Evolutionary conservation across 768 basidiomycete species (phyloP), one percentile per base, ranked within the genome.

Genomic region (Hygrocybe coccinea): DNA sequence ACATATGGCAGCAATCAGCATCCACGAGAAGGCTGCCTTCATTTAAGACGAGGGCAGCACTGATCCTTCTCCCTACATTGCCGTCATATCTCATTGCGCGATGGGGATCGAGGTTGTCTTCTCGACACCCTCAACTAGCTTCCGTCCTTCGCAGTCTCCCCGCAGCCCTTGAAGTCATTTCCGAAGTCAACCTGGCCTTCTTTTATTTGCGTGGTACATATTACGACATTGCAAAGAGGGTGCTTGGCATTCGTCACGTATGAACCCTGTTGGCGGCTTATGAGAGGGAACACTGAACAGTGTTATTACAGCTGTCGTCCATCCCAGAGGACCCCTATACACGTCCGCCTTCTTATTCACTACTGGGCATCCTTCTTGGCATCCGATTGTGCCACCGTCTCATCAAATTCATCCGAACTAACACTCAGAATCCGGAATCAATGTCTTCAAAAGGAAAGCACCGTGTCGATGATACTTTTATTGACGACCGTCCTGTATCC

Each of bases 161-260:
- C n/a, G 57, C 61, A 1, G 64, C 71, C 5, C 58, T 90, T n/a
- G 82, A 85, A 53, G 65, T 84, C 12, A 68, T 77, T 6, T 71
- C 81, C 2, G 90, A 94, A 61, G 66, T 87, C 48, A 92, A 94
- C 64, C 76, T 94, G 1, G 89, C 89, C 1, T 57, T 85, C 36
- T 94, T 94, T 69, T 93, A 93, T 70, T 68, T 93, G 36, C 77
- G 74, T 50, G 91, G 91, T 6, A 78, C 77, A n/a, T 92, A 92
- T 66, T 87, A 94, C 68, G 83, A 86, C 64, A 64, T 89, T 15
- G 69, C 77, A 48, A 87, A 84, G 66, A 77, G 91, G 58, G 21
- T 89, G 5, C 67, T 91, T 7, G 80, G 87, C 2, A 76, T 89
- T 48, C 79, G 79, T 62, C 83, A 91, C 74, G 91, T 91, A 60